Evolutionary conservation across 1,284 basidiomycete species (phyloP).

Genomic region (Agaricales sp.): DNA sequence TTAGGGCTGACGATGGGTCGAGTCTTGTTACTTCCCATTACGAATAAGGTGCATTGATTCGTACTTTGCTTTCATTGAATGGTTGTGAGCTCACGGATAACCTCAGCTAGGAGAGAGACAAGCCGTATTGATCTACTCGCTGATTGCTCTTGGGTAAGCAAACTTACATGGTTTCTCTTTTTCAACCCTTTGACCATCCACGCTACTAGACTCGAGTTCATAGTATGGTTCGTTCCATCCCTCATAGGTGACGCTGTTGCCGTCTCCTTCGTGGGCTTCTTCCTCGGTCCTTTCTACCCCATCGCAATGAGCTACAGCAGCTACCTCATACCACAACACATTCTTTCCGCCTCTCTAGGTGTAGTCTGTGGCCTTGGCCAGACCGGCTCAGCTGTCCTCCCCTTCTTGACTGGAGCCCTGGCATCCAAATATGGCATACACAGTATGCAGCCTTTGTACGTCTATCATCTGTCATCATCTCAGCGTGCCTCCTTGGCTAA

Average conservation of each 20-base stretch:
- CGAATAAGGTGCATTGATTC: background rate
- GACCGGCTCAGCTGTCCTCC: conserved; percentile 55
- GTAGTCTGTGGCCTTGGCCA: conserved; percentile 60
- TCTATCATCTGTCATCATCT: conserved; percentile 7
- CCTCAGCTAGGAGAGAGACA: conserved; percentile 43
- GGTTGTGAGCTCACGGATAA: background rate
- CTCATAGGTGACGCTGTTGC: conserved; percentile 38
- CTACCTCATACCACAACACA: conserved; percentile 47
- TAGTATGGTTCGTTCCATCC: conserved; percentile 43
- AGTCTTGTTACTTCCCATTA: background rate
- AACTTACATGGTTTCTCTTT: conserved; percentile 1
- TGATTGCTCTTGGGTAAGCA: conserved; percentile 42
- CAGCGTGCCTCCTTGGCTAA: background rate
- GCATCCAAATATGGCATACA: conserved; percentile 44
- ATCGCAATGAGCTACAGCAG: conserved; percentile 50
- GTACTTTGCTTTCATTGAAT: background rate
- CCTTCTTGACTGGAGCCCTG: conserved; percentile 52
- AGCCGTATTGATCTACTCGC: conserved; percentile 40
- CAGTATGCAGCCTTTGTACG: conserved; percentile 49
- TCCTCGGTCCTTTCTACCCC: conserved; percentile 40
- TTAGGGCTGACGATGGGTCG: conserved; percentile 5
- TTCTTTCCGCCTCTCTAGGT: conserved; percentile 56
- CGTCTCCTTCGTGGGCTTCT: conserved; percentile 38
- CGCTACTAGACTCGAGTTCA: conserved; percentile 48
- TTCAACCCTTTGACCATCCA: conserved; percentile 47